Evolutionary conservation across 495 filamentous ascomycete species (phyloP).

Genomic region (Zalerion maritima): DNA sequence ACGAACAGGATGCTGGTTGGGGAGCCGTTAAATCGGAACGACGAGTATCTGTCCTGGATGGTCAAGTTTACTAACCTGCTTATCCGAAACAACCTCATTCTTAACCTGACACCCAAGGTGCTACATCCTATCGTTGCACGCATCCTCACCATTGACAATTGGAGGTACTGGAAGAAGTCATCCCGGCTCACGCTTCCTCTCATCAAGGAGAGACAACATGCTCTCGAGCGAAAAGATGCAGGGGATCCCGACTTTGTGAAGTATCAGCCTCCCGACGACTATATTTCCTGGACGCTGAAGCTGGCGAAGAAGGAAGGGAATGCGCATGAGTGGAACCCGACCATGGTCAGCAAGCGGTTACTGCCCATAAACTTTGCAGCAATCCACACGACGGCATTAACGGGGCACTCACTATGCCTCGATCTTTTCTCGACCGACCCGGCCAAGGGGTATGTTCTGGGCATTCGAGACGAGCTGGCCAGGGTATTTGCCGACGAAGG

Average conservation of each 20-base stretch:
- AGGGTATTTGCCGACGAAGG: slow-evolving; percentile 13
- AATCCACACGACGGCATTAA: slow-evolving; percentile 33
- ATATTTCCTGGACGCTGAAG: slow-evolving; percentile 23
- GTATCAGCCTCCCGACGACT: slow-evolving; percentile 16
- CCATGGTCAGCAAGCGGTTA: slow-evolving; percentile 19
- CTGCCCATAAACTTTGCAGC: slow-evolving; percentile 28
- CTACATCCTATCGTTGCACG: slow-evolving; percentile 19
- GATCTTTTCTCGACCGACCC: slow-evolving; percentile 27
- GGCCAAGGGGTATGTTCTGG: slow-evolving; percentile 10
- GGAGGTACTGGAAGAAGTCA: slow-evolving; percentile 15
- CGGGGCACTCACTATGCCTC: slow-evolving; percentile 24
- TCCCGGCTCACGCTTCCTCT: slow-evolving; percentile 11
- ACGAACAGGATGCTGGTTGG: slow-evolving; percentile 21
- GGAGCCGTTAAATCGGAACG: slow-evolving; percentile 11
- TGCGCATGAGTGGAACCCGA: slow-evolving; percentile 8
- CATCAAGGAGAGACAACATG: slow-evolving; percentile 15
- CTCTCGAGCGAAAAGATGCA: slow-evolving; percentile 12
- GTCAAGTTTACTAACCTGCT: slow-evolving; percentile 19
- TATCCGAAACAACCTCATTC: slow-evolving; percentile 18
- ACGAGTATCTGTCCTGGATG: slow-evolving; percentile 14
- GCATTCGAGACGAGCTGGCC: slow-evolving; percentile 22
- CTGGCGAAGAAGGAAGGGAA: slow-evolving; percentile 16
- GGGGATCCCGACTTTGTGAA: slow-evolving; percentile 10
- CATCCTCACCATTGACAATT: slow-evolving; percentile 14
- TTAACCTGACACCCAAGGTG: slow-evolving; percentile 20